Evolutionary conservation across 1,139 yeast species (phyloP), one percentile per base, ranked within the genome.

Genomic region (Suhomyces coccinellae): DNA sequence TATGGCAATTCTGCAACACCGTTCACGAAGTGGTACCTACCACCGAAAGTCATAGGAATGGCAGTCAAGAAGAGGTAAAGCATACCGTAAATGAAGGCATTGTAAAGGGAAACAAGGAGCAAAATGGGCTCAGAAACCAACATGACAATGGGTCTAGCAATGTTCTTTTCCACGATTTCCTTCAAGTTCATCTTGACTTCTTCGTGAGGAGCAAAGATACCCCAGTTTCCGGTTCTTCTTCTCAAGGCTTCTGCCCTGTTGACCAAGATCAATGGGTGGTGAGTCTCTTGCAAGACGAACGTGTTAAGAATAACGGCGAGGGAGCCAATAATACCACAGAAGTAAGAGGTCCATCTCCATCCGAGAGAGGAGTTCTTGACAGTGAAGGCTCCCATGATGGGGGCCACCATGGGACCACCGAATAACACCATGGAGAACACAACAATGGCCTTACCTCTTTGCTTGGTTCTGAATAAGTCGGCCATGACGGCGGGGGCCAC

Each of bases 401-500:
- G 96, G 0, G 88, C 88, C 45, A 83, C 44, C 63, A 85, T 71
- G 8, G 96, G 96, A 40, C 93, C 93, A 39, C 80, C 77, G 55
- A 87, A 85, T 31, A 87, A 85, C 47, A 81, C 80, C 62, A 82
- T 69, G 2, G 86, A 70, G 58, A 86, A 87, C 20, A 82, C 50
- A n/a, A 81, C 73, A 55, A 86, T 69, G 9, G 90, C 89, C 31
- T 74, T 77, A 52, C 96, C 96, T 62, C 96, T 77, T 12, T 71
- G 55, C 24, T 62, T 62, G 47, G 82, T 79, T 50, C 75, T 76
- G 59, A 80, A 87, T 70, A 87, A 72, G 60, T 88, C 96, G 4
- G 93, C 84, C 72, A 87, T 82, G 0, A 87, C 78, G 27, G 95
- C 95, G 20, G 95, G 95, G 8, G 86, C 90, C 33, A 86, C 87